These are phyloP conservation scores for Alternaria longipes DNA, from an alignment of 2,329 filamentous ascomycete species.

Conservation along the genomic window DNA sequence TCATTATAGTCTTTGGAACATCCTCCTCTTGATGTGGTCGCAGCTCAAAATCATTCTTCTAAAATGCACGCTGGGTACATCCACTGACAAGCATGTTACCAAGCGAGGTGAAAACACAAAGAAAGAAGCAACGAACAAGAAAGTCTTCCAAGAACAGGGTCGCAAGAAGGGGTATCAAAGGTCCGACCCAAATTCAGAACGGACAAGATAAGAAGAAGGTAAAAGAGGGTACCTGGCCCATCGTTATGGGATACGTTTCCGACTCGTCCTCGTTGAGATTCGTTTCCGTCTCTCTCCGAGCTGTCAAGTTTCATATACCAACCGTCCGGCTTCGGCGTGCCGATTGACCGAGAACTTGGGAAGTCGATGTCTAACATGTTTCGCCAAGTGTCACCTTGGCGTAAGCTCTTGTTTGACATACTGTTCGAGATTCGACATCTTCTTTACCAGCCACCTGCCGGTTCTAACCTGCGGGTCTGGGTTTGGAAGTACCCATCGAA, in stretches of 20 bases:
- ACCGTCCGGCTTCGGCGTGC: not conserved
- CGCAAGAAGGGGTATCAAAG: slow-evolving; percentile 43
- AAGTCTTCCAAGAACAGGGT: not conserved
- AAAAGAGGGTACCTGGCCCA: not conserved
- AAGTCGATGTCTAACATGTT: slow-evolving; percentile 19
- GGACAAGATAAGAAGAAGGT: slow-evolving; percentile 10
- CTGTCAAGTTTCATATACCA: slow-evolving; percentile 14
- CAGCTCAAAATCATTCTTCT: not conserved
- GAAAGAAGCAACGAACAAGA: not conserved
- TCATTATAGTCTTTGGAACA: not conserved
- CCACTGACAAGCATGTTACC: not conserved
- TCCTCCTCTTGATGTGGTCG: not conserved
- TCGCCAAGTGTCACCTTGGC: slow-evolving; percentile 23
- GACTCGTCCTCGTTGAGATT: not conserved
- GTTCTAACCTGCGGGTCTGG: slow-evolving; percentile 38
- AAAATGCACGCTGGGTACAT: not conserved
- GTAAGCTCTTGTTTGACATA: slow-evolving; percentile 10
- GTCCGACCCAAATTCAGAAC: slow-evolving; percentile 31
- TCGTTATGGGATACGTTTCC: not conserved
- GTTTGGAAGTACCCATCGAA: slow-evolving; percentile 50
- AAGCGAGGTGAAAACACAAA: not conserved
- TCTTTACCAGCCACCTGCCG: slow-evolving; percentile 32
- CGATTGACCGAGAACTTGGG: not conserved
- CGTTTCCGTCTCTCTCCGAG: slow-evolving; percentile 5
- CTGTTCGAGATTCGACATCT: not conserved